Evolutionary conservation across 1,284 basidiomycete species (phyloP), one percentile per base, ranked within the genome.

Genomic region (Cryptococcus jaspeensis): DNA sequence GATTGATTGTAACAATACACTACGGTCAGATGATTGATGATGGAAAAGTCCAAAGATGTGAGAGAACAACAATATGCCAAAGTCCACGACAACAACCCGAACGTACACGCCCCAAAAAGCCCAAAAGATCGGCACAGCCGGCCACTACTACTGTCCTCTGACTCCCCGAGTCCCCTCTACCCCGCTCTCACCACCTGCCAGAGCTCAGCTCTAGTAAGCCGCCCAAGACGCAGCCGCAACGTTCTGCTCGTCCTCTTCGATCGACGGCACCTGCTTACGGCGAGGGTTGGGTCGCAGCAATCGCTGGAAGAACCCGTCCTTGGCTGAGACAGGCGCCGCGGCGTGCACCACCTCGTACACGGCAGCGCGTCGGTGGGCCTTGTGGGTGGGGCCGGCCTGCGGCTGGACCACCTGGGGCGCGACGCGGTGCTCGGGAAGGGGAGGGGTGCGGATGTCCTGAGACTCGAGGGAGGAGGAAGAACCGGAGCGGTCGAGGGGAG

Each of bases 391-490:
- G 37, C 49, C 46, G 25, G 45, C 23, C 44, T 44, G 51, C 16
- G 16, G 48, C 28, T 22, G 35, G 41, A 39, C 43, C 45, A 5
- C n/a, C n/a, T n/a, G n/a, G n/a, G n/a, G n/a, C n/a, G n/a, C n/a
- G n/a, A n/a, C n/a, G n/a, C n/a, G n/a, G 28, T 32, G 28, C 28
- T 9, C 28, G 28, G 28, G 28, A 5, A 54, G 49, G 11, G 74
- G 74, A 16, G 72, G 73, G 20, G 69, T 50, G 20, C 65, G 67
- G 56, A 69, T 62, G 43, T 74, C 73, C 39, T 72, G 63, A 2
- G 74, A 76, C 50, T 76, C 74, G 46, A 78, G 66, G 12, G 77
- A 78, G 2, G 76, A 77, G 1, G 71, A 71, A 7, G 75, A 77
- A 41, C 70, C 70, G 32, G 73, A 76, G 56, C 77, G 72, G 62